These are phyloP conservation scores for Spongospora subterranea DNA, from an alignment of 208 protist species.

Conservation along the genomic window DNA sequence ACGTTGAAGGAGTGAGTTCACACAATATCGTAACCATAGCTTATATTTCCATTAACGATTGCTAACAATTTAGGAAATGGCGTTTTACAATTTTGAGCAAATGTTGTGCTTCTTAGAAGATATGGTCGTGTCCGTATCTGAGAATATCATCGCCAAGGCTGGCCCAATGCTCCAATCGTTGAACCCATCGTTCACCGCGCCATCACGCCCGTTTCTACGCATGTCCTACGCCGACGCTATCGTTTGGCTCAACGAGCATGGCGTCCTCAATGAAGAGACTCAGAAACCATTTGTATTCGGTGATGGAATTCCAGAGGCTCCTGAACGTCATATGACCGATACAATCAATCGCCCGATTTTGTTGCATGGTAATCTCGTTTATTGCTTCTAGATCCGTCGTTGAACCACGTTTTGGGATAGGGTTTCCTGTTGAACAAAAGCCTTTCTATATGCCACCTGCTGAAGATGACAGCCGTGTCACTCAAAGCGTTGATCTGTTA, in stretches of 20 bases:
- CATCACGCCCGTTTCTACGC: constrained; percentile 90
- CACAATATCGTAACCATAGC: too few relatives aligned
- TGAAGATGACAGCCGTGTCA: constrained; percentile 61
- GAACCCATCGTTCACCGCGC: constrained; percentile 67
- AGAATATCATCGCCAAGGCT: constrained; percentile 76
- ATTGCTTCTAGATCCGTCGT: too few relatives aligned
- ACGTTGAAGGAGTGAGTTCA: constrained; percentile 72
- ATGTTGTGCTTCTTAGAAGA: constrained; percentile 91
- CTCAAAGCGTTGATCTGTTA: constrained; percentile 86
- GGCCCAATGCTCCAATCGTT: constrained; percentile 6
- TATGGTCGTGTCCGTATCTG: constrained; percentile 85
- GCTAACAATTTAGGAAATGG: constrained; percentile 79
- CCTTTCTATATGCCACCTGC: constrained; percentile 97
- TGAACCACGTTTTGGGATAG: not conserved
- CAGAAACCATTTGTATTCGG: constrained; percentile 84
- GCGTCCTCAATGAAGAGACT: constrained; percentile 85
- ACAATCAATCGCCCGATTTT: constrained; percentile 93
- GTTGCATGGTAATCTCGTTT: constrained; percentile 77
- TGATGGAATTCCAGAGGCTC: constrained; percentile 97
- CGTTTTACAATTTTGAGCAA: constrained; percentile 94
- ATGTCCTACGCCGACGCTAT: constrained; percentile 95
- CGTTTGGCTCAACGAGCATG: constrained; percentile 89
- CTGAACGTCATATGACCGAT: constrained; percentile 95
- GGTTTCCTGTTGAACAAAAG: constrained; percentile 96
- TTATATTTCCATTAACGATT: not conserved